A percentile compares a stretch with the other conserved stretches of the same genome.
Evolutionary conservation across 2,329 filamentous ascomycete genomes (phyloP).

Genomic region (Cytospora piceicola): DNA sequence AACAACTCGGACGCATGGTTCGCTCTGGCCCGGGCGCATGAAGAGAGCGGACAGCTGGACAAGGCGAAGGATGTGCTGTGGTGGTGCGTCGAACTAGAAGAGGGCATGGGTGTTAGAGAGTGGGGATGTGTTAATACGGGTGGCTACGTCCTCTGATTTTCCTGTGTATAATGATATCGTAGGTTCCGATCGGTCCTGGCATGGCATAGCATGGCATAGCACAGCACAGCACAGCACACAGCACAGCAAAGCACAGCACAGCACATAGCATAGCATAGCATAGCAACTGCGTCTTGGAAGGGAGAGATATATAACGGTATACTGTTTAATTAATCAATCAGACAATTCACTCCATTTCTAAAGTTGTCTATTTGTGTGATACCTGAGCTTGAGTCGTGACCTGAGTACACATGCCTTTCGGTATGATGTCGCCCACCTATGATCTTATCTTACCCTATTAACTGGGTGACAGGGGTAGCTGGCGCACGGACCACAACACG

Average conservation of each 20-base stretch:
- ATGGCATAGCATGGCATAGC: constrained; percentile 4
- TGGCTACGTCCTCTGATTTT: constrained; percentile 63
- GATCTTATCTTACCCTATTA: not conserved
- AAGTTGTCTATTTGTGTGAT: not conserved
- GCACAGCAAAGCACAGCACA: not conserved
- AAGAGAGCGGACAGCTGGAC: constrained; percentile 81
- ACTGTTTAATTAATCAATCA: not conserved
- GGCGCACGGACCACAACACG: constrained; percentile 27
- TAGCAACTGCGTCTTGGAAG: not conserved
- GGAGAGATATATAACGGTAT: not conserved
- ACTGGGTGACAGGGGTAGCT: not conserved
- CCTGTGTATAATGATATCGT: not conserved
- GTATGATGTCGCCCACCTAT: not conserved
- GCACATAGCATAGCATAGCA: constrained; percentile 1
- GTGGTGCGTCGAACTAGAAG: constrained; percentile 97
- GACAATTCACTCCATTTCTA: not conserved
- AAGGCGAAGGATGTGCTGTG: constrained; percentile 92
- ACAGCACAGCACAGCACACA: not conserved
- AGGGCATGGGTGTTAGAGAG: constrained; percentile 75
- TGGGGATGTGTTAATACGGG: constrained; percentile 74
- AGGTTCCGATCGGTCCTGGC: not conserved
- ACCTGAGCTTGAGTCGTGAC: not conserved
- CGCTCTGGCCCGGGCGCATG: constrained; percentile 81
- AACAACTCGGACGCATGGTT: constrained; percentile 95
- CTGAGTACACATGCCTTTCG: not conserved